phyloP scores from a whole-genome alignment of 495 filamentous ascomycete genomes.

The Xylaria scruposa region DNA sequence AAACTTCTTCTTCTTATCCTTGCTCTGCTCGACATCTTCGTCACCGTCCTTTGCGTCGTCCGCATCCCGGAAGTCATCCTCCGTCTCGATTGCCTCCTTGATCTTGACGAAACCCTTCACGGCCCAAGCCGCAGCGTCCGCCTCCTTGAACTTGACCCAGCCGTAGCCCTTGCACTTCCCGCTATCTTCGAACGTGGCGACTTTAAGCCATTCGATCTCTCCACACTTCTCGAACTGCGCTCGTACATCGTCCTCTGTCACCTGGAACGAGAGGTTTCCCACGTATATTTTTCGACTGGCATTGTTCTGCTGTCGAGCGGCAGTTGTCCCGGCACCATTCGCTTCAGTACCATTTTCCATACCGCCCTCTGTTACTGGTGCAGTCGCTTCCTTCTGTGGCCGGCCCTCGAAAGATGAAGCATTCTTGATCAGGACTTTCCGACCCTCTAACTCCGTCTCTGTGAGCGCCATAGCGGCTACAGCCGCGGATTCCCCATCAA shows the following conservation, averaged over 20 bases:
- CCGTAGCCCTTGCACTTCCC: slow-evolving; percentile 98
- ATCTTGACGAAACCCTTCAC: slow-evolving; percentile 80
- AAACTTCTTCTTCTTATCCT: slow-evolving; percentile 54
- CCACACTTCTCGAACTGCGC: slow-evolving; percentile 86
- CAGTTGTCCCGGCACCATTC: slow-evolving; percentile 30
- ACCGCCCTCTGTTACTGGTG: slow-evolving; percentile 28
- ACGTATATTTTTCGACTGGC: slow-evolving; percentile 81
- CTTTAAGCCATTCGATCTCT: slow-evolving; percentile 74
- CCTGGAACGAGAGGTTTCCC: slow-evolving; percentile 87
- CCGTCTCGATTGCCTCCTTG: slow-evolving; percentile 58
- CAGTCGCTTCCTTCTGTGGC: slow-evolving; percentile 53
- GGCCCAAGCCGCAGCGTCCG: slow-evolving; percentile 75
- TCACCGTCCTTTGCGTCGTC: slow-evolving; percentile 51
- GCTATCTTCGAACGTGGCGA: slow-evolving; percentile 94
- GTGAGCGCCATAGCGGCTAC: slow-evolving; percentile 76
- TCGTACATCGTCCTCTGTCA: slow-evolving; percentile 78
- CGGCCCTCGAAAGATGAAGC: slow-evolving; percentile 84
- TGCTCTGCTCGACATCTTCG: slow-evolving; percentile 38
- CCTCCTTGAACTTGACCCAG: slow-evolving; percentile 87
- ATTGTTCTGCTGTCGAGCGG: slow-evolving; percentile 53
- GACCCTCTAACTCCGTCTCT: slow-evolving; percentile 76
- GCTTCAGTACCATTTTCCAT: slow-evolving; percentile 52
- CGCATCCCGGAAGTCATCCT: slow-evolving; percentile 65
- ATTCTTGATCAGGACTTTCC: slow-evolving; percentile 90
- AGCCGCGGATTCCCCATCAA: slow-evolving; percentile 70